Base-by-base conservation (phyloP, 768 basidiomycete genomes). In the Erythrobasidium yunnanense region DNA sequence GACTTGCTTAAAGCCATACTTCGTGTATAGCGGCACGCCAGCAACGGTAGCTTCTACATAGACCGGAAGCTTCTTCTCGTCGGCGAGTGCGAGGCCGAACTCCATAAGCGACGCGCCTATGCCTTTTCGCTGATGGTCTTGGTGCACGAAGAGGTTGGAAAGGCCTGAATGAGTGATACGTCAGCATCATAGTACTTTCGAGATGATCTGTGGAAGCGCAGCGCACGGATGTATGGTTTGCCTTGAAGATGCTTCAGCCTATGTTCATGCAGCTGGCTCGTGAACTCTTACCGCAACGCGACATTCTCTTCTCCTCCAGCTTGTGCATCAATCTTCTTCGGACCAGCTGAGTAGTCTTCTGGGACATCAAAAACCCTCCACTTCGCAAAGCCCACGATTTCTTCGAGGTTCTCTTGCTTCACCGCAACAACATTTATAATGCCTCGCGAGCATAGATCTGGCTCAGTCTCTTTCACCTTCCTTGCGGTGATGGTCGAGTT, bases 361-460 rank as follows among this genome's bases (percentile, higher is more conserved):
- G 60, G 60, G n/a, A 17, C 13, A 35, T 63, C 47, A 23, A 63
- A 63, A 22, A 63, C 30, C 49, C 46, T 49, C 60, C 60, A 63
- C 27, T 27, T 63, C 2, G 60, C 60, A 29, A 46, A 50, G 18
- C 47, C 60, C 20, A 47, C 60, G 2, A 51, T 49, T 4, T 11
- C 11, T 4, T 50, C 47, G 18, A 15, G 6, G 25, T 52, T 23
- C 8, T 52, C 8, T 15, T 8, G 13, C 8, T 8, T 52, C 11
- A 52, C 50, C 13, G 50, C 56, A 17, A 46, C 56, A n/a, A n/a
- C 45, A 29, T 58, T 15, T 45, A 13, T 8, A 58, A 5, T 29
- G 38, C 38, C 23, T 46, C 45, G 3, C 2, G 13, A 3, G 35
- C 38, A 58, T 35, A 42, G 56, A 52, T 13, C 50, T 8, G 11